Base-by-base conservation (phyloP, 1,284 basidiomycete genomes). In the Boletus mariae region DNA sequence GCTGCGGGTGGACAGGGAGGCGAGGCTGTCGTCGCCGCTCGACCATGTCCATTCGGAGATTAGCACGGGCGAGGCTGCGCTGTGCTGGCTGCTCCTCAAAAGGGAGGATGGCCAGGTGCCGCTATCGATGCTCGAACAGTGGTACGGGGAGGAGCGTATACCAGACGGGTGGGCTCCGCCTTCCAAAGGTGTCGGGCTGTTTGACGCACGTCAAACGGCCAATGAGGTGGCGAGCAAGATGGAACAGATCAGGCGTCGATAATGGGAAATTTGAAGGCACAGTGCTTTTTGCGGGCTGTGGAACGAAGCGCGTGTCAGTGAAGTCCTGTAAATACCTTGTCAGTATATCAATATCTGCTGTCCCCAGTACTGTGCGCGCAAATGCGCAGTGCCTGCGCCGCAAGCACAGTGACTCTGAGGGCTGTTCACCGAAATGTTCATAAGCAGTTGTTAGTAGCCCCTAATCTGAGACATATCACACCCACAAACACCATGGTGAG, bases 41-140 rank as follows among this genome's bases (percentile, higher is more conserved):
- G 73, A 75, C 55, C 46, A 35, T 1, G n/a, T 81, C 20, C 82
- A 83, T 56, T 71, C 75, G 3, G 75, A 78, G 60, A 79, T 87
- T 49, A 80, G 84, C 13, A 74, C 79, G 32, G 86, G 85, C 28
- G 85, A 87, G 67, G 75, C 70, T 49, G 75, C 71, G 5, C 59
- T 81, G 29, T 66, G 67, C 3, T 81, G 78, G 78, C 60, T 75
- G 38, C 67, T 78, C 10, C 67, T 80, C 60, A 71, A 70, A 28
- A 41, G 47, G 15, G 65, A 65, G 6, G 55, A 63, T 10, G 72
- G 66, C 3, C 62, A 71, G 0, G 70, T 73, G 12, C 75, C 78
- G 4, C 43, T 63, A 1, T 59, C 65, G 13, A 65, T 60, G 43
- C 55, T 82, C 25, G 60, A 68, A 37, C 70, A 74, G 51, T 83